Conservation (phyloP, 2,329 filamentous ascomycete species). For the Fusarium liriodendri region DNA sequence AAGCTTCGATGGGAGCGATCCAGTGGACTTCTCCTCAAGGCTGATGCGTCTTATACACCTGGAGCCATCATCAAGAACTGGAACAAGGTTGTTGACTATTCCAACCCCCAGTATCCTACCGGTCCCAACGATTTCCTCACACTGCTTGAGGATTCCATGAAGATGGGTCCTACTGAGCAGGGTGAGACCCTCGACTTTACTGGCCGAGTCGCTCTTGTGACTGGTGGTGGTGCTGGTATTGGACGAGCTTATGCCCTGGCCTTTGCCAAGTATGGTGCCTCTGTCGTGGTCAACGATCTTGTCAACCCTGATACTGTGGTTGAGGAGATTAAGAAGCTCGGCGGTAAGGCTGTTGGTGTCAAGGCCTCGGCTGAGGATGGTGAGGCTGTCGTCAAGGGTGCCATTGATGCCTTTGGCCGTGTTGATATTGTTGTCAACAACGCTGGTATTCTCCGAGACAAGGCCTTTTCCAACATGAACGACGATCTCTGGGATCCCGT, state of each 20-base stretch:
- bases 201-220: slow-evolving; percentile 87
- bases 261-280: slow-evolving; percentile 85
- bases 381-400: slow-evolving; percentile 88
- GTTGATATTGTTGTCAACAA: slow-evolving; percentile 98
- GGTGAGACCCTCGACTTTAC: slow-evolving; percentile 83
- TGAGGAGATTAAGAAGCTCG: slow-evolving; percentile 88
- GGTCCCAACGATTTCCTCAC: slow-evolving; percentile 90
- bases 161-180: slow-evolving; percentile 77
- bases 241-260: slow-evolving; percentile 91
- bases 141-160: slow-evolving; percentile 85
- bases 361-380: slow-evolving; percentile 96
- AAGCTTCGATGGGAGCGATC: slow-evolving; percentile 97
- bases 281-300: slow-evolving; percentile 96
- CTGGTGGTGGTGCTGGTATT: slow-evolving; percentile 89
- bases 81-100: slow-evolving; percentile 89
- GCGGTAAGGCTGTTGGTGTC: slow-evolving; percentile 90
- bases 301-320: slow-evolving; percentile 91
- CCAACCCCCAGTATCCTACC: slow-evolving; percentile 79
- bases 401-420: slow-evolving; percentile 92
- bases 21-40: slow-evolving; percentile 87
- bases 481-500: slow-evolving; percentile 94
- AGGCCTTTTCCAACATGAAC: slow-evolving; percentile 98
- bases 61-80: slow-evolving; percentile 90
- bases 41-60: slow-evolving; percentile 88
- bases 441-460: slow-evolving; percentile 96